These are phyloP conservation scores for Globisporangium nunn DNA, from an alignment of 352 stramenopile species.

Conservation along the genomic window DNA sequence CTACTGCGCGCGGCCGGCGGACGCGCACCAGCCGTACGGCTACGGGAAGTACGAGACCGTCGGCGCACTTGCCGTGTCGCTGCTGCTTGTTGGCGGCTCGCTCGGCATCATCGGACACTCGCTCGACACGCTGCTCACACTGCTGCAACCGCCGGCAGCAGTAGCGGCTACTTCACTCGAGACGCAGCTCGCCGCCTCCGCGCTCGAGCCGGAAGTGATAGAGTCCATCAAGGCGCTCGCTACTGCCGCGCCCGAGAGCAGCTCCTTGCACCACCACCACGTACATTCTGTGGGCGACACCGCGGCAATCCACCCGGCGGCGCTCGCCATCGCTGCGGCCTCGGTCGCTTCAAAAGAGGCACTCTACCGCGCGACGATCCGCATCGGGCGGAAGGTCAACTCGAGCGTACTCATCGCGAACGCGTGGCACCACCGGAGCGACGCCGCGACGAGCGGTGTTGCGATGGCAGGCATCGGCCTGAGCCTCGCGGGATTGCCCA, in stretches of 20 bases:
- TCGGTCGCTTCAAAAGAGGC: conserved; percentile 90
- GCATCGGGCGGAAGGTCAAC: conserved; percentile 85
- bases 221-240: conserved; percentile 29
- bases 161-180: not conserved
- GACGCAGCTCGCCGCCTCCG: conserved; percentile 2
- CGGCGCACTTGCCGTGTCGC: conserved; percentile 48
- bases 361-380: conserved; percentile 89
- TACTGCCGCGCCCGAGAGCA: not conserved
- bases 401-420: conserved; percentile 93
- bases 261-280: too few relatives aligned
- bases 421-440: conserved; percentile 91
- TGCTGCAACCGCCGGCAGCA: conserved; percentile 22
- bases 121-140: conserved; percentile 47
- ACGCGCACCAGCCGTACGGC: conserved; percentile 81
- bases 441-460: conserved; percentile 77
- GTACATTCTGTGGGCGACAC: not conserved
- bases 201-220: conserved; percentile 8
- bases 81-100: conserved; percentile 57
- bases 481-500: conserved; percentile 47
- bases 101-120: conserved; percentile 64
- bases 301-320: conserved; percentile 48
- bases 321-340: conserved; percentile 74
- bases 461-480: conserved; percentile 59
- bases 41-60: conserved; percentile 78
- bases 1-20: conserved; percentile 88